These are phyloP conservation scores for Botryotinia narcissicola DNA, from an alignment of 2,329 filamentous ascomycete species.

Conservation along the genomic window DNA sequence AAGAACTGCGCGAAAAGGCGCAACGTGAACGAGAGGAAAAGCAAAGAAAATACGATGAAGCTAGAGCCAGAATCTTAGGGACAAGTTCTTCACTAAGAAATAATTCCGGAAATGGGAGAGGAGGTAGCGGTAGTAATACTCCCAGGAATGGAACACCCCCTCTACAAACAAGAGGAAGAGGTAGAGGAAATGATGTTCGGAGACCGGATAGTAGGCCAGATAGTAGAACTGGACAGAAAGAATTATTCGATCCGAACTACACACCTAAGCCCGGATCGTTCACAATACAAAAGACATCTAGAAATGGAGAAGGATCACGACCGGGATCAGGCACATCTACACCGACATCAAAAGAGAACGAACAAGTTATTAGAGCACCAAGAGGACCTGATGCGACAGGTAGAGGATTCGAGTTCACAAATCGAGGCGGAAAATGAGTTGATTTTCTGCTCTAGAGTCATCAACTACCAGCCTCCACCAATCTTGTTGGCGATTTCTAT, in stretches of 20 bases:
- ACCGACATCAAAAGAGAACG: constrained; percentile 55
- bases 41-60: constrained; percentile 85
- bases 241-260: constrained; percentile 77
- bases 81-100: constrained; percentile 46
- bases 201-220: constrained; percentile 30
- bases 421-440: constrained; percentile 56
- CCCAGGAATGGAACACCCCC: constrained; percentile 66
- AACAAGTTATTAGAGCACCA: constrained; percentile 70
- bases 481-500: constrained; percentile 86
- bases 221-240: constrained; percentile 45
- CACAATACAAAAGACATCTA: constrained; percentile 42
- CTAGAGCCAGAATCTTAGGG: constrained; percentile 82
- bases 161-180: constrained; percentile 47
- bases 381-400: constrained; percentile 75
- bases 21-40: constrained; percentile 83
- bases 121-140: constrained; percentile 34
- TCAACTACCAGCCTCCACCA: constrained; percentile 98
- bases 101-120: constrained; percentile 16
- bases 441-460: constrained; percentile 49
- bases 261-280: constrained; percentile 58
- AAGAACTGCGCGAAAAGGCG: constrained; percentile 75
- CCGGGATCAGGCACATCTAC: constrained; percentile 46
- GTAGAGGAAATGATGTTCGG: constrained; percentile 41
- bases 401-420: constrained; percentile 72
- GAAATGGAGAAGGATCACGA: constrained; percentile 43